A percentile compares a stretch with the other conserved stretches of the same genome.
Conservation (phyloP, 108 stramenopile genomes). For the Fragilariopsis cylindrus region DNA sequence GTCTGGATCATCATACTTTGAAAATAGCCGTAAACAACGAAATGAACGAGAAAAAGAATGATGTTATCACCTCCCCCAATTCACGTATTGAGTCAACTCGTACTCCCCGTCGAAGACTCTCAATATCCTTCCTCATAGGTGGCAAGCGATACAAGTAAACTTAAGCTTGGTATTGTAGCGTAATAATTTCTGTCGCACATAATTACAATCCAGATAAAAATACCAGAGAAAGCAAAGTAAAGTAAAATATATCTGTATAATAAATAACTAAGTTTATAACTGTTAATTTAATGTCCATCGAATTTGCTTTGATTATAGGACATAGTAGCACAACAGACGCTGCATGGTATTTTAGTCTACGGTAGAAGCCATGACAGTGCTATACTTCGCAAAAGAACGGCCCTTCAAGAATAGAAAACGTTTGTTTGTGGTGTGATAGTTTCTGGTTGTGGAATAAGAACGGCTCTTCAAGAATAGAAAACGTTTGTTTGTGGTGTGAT, state of each 20-base stretch:
- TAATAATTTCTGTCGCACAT: background rate
- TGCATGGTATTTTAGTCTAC: too few species aligned
- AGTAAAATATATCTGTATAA: background rate
- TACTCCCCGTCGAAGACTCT: background rate
- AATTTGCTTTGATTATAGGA: background rate
- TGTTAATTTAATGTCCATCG: background rate
- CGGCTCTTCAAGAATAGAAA: too few species aligned
- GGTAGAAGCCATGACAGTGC: too few species aligned
- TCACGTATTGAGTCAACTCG: background rate
- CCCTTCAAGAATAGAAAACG: too few species aligned
- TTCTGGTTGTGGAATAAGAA: too few species aligned
- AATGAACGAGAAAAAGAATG: constrained; percentile 1
- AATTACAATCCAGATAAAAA: background rate
- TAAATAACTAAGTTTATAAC: background rate
- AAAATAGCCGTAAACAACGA: background rate
- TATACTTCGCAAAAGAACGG: too few species aligned
- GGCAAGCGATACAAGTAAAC: constrained; percentile 1
- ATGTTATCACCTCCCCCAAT: background rate
- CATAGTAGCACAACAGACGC: background rate
- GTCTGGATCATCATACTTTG: background rate
- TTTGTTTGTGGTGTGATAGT: too few species aligned
- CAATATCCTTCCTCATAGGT: constrained; percentile 1
- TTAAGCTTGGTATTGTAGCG: constrained; percentile 1
- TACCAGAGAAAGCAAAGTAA: too few species aligned
- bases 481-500: too few species aligned